Conservation (phyloP, 768 basidiomycete species). For the Cystobasidium tubakii region DNA sequence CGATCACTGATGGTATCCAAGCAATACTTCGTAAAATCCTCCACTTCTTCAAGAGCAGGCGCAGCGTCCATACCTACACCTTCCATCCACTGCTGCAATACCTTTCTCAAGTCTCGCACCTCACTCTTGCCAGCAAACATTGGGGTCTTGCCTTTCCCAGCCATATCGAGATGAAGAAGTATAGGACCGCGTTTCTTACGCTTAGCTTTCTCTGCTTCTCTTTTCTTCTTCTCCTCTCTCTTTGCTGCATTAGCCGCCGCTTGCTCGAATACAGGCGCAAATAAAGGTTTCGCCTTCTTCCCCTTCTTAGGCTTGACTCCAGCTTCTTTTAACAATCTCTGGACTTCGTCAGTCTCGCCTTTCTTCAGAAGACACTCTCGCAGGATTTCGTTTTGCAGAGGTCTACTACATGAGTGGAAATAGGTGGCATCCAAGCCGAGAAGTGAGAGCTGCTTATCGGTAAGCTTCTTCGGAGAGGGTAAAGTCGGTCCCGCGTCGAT, state of each 20-base stretch:
- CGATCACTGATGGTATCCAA: conserved; percentile 4
- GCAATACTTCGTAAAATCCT: conserved; percentile 30
- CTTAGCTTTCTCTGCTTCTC: conserved; percentile 23
- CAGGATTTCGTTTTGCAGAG: conserved; percentile 12
- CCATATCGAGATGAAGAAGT: not conserved
- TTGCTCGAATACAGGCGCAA: conserved; percentile 33
- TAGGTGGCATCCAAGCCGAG: conserved; percentile 24
- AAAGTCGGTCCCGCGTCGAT: not conserved
- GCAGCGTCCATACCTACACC: conserved; percentile 22
- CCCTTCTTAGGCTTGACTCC: conserved; percentile 11
- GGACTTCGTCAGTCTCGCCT: conserved; percentile 20
- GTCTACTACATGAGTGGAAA: conserved; percentile 14
- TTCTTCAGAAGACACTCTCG: conserved; percentile 4
- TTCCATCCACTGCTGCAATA: conserved; percentile 34
- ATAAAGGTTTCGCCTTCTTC: conserved; percentile 16
- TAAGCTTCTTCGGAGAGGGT: not conserved
- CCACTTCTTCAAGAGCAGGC: conserved; percentile 34
- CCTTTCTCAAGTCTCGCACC: conserved; percentile 3
- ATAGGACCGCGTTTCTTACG: not conserved
- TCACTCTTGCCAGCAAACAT: conserved; percentile 19
- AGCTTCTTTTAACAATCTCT: not conserved
- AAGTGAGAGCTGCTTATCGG: conserved; percentile 12
- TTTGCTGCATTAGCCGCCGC: conserved; percentile 31
- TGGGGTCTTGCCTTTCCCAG: not conserved
- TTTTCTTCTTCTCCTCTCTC: not conserved